Evolutionary conservation across 306 rosid genomes (phyloP).

Genomic region (Carpinus viminea): DNA sequence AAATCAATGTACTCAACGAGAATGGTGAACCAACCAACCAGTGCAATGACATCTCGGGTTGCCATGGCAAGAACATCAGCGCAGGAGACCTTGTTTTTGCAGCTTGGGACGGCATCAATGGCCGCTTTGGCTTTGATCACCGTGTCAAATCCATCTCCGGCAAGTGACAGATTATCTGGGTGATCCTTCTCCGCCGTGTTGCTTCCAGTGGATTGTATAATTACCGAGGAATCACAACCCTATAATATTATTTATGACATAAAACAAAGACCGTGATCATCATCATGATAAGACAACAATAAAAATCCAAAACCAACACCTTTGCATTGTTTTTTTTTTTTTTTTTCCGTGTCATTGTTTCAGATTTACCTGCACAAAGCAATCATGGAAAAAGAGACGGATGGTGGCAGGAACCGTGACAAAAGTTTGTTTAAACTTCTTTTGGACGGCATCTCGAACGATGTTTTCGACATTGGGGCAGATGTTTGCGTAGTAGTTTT

Average conservation of each 20-base stretch:
- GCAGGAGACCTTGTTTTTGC: conserved; percentile 76
- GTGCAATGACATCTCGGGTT: conserved; percentile 64
- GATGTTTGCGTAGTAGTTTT: conserved; percentile 55
- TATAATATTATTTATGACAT: conserved; percentile 11
- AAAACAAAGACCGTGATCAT: neutral
- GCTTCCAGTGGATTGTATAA: conserved; percentile 44
- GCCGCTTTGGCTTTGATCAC: conserved; percentile 78
- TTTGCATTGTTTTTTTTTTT: neutral
- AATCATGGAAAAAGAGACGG: conserved; percentile 95
- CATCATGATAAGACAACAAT: neutral
- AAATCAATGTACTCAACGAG: neutral
- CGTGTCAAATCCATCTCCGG: conserved; percentile 88
- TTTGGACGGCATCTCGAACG: conserved; percentile 58
- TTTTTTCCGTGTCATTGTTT: neutral
- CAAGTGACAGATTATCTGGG: conserved; percentile 74
- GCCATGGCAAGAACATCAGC: conserved; percentile 88
- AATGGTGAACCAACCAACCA: conserved; percentile 47
- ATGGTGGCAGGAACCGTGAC: conserved; percentile 83
- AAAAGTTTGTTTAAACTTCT: conserved; percentile 75
- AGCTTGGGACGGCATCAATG: conserved; percentile 60
- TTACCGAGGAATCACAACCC: conserved; percentile 80
- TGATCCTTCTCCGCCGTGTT: conserved; percentile 81
- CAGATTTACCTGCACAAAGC: conserved; percentile 65
- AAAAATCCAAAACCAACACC: neutral
- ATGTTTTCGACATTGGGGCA: conserved; percentile 81